These are phyloP conservation scores for Rhododendron mucronatum DNA, from an alignment of 148 eudicot species.

Conservation along the genomic window DNA sequence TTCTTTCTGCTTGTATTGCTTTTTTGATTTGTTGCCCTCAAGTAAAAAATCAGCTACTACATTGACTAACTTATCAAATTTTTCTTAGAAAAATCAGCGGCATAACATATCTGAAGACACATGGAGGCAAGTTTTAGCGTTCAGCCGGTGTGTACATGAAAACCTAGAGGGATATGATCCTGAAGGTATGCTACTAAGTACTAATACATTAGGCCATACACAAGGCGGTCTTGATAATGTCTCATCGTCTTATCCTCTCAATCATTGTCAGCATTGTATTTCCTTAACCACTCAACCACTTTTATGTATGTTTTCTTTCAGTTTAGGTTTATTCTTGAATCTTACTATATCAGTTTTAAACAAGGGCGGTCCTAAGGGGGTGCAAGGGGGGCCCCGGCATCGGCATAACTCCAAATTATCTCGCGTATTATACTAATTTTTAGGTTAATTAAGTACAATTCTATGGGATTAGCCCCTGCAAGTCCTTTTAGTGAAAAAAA, in stretches of 20 bases:
- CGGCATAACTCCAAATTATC: not conserved
- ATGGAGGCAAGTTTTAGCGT: conserved; percentile 87
- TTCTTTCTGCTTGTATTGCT: not conserved
- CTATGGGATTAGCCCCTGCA: too few relatives aligned
- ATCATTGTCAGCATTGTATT: not conserved
- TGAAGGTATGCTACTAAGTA: conserved; percentile 51
- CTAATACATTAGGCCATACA: too few relatives aligned
- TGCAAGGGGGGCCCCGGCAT: not conserved
- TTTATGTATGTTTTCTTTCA: not conserved
- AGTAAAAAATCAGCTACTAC: not conserved
- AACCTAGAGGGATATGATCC: conserved; percentile 93
- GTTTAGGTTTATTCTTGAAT: not conserved
- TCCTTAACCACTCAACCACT: not conserved
- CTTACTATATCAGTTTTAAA: not conserved
- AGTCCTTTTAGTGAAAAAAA: too few relatives aligned
- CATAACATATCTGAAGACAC: conserved; percentile 95
- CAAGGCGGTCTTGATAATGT: not conserved
- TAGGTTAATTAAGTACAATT: too few relatives aligned
- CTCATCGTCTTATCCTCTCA: not conserved
- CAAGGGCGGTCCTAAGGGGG: not conserved
- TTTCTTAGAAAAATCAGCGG: conserved; percentile 62
- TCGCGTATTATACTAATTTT: too few relatives aligned
- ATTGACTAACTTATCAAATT: not conserved
- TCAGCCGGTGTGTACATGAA: conserved; percentile 94
- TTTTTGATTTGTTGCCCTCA: not conserved